Base-by-base conservation (phyloP, 2,329 filamentous ascomycete genomes). In the Colletotrichum chlorophyti region DNA sequence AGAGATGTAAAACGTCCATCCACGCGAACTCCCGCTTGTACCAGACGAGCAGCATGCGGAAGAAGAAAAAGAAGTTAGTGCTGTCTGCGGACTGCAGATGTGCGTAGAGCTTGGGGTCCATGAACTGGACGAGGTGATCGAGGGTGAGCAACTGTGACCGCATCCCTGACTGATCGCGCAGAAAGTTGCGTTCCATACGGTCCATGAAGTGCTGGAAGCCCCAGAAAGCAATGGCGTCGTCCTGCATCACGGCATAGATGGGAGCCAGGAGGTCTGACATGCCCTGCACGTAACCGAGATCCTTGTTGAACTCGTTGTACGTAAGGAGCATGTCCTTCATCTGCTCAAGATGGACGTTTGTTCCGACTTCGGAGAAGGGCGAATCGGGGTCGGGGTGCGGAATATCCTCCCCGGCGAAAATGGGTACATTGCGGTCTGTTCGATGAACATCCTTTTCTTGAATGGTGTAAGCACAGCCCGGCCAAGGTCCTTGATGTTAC, bases 31-130 rank as follows among this genome's bases (percentile, higher is more conserved):
- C 95, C 43, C 95, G 89, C 79, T 99, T 99, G 75, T 95, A 99
- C 95, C 95, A 99, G 9, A 99, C 95, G 1, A 99, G 82, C 29
- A 99, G 82, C 95, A 98, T 98, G 60, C 95, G 91, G 85, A 98
- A 99, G 80, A 99, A 98, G 80, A 99, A 99, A 76, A 99, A 99
- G 75, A 99, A 99, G 73, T 99, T 99, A 21, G 95, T 99, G 68
- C 91, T 96, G 68, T 99, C 96, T 17, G 93, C 91, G 14, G 85
- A 88, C 72, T 96, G 87, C 0, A 99, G 84, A 67, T 99, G 95
- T 2, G 91, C 82, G 74, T 97, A 98, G 7, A 99, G 86, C 70
- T 93, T 91, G 0, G 96, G 95, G 65, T 99, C 95, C 87, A 99
- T 93, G 55, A 99, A 91, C 70, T 96, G 93, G 11, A 98, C 93